These are phyloP conservation scores for Phytophthora aleatoria DNA, from an alignment of 352 stramenopile species.

Conservation along the genomic window DNA sequence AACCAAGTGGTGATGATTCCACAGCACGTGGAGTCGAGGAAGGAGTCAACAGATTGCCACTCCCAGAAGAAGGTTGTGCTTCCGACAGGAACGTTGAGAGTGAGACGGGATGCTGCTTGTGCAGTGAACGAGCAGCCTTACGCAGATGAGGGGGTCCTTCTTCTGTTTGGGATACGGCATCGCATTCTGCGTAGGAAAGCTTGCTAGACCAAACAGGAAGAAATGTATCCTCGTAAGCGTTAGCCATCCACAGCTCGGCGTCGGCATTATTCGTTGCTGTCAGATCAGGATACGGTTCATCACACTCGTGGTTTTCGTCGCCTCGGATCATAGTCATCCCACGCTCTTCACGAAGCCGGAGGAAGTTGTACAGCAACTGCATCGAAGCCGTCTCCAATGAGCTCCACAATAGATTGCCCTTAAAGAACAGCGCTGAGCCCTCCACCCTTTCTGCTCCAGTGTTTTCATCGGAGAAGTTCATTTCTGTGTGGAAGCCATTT, in stretches of 20 bases:
- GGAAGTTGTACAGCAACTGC: conserved; percentile 49
- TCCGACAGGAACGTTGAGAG: conserved; percentile 47
- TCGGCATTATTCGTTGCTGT: not conserved
- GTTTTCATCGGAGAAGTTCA: conserved; percentile 12
- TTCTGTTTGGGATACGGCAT: conserved; percentile 35
- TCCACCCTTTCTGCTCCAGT: conserved; percentile 7
- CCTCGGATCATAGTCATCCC: conserved; percentile 45
- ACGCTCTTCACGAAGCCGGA: conserved; percentile 58
- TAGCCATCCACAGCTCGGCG: conserved; percentile 46
- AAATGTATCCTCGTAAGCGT: conserved; percentile 65
- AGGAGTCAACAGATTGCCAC: conserved; percentile 6
- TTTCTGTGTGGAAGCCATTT: conserved; percentile 42
- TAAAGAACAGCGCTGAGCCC: conserved; percentile 51
- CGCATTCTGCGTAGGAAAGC: conserved; percentile 61
- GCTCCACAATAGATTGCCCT: conserved; percentile 58
- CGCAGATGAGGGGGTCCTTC: conserved; percentile 32
- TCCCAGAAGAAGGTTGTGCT: conserved; percentile 7
- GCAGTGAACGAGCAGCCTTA: conserved; percentile 43
- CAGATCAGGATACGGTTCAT: not conserved
- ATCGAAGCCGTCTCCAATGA: conserved; percentile 44
- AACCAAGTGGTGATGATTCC: conserved; percentile 20
- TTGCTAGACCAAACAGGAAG: conserved; percentile 70
- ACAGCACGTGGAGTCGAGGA: conserved; percentile 16
- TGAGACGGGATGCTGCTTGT: conserved; percentile 54
- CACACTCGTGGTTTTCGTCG: conserved; percentile 6